Base-by-base conservation (phyloP, 2,329 filamentous ascomycete species). In the Parastagonospora nodorum region DNA sequence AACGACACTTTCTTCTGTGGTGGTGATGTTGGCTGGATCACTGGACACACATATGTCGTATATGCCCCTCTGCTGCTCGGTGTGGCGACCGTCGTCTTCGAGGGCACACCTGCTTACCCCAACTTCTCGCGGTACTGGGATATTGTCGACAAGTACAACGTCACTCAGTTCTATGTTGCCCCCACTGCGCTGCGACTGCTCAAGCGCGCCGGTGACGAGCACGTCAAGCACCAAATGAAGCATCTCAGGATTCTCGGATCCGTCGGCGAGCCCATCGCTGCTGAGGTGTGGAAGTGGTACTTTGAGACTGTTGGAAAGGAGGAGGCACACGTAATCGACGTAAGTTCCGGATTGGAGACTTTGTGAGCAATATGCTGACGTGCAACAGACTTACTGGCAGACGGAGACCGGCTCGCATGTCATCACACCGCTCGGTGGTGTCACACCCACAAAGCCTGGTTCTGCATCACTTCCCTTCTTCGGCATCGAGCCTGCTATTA, bases 241-340 rank as follows among this genome's bases (percentile, higher is more conserved):
- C 85, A 90, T 66, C 83, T 99, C 56, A 85, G 94, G 72, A 88
- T 97, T 5, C 81, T 99, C 15, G 94, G 93, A 52, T 96, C 93
- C 14, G 94, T 99, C 51, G 94, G 94, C 63, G 94, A 99, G 80
- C 94, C 94, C 33, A 99, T 99, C 67, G 93, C 94, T 14, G 90
- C 93, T 16, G 94, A 99, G 76, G 89, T 99, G 52, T 99, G 94
- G 94, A 97, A 97, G 79, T 99, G 94, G 94, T 99, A 97, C 79
- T 93, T 92, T 74, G 92, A 97, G 76, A 84, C 89, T 63, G 92
- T 99, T 45, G 94, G 94, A 69, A 95, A 92, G 82, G 88, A 93
- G 76, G 88, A 96, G 75, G 88, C 90, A 42, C 94, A 99, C 71
- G 82, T 99, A 74, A 88, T 97, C 48, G 94, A 99, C 74, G 92